Conservation (phyloP, 768 basidiomycete species). For the Hypholoma sublateritium region DNA sequence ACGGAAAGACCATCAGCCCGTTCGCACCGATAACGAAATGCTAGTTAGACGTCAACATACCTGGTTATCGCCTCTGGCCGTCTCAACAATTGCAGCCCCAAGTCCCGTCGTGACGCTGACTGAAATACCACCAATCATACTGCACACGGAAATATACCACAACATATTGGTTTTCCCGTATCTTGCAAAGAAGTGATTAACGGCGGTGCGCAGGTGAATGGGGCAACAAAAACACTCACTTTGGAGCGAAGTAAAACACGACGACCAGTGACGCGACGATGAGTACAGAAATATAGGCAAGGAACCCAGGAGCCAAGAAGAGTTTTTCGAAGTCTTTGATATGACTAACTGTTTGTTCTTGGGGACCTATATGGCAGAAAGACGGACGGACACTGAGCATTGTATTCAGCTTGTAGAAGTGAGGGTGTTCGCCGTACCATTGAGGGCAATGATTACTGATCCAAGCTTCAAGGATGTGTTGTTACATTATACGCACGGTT, state of each 20-base stretch:
- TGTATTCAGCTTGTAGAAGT: slow-evolving; percentile 6
- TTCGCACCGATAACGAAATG: too few relatives aligned
- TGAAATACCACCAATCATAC: slow-evolving; percentile 94
- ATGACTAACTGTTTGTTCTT: slow-evolving; percentile 66
- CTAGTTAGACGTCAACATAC: slow-evolving; percentile 30
- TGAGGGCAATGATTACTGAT: slow-evolving; percentile 87
- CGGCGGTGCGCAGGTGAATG: background rate
- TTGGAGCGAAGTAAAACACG: slow-evolving; percentile 81
- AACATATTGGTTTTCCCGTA: slow-evolving; percentile 93
- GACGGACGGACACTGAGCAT: background rate
- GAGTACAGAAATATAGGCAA: slow-evolving; percentile 65
- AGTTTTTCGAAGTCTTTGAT: slow-evolving; percentile 73
- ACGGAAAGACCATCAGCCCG: background rate
- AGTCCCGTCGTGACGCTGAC: slow-evolving; percentile 95
- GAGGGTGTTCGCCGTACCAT: slow-evolving; percentile 42
- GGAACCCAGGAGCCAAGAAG: slow-evolving; percentile 83
- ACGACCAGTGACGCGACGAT: slow-evolving; percentile 68
- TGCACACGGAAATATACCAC: slow-evolving; percentile 93
- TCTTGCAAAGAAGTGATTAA: slow-evolving; percentile 28
- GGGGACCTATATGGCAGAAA: slow-evolving; percentile 49
- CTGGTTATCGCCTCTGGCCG: slow-evolving; percentile 75
- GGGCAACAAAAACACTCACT: slow-evolving; percentile 36
- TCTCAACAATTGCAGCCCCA: slow-evolving; percentile 86
- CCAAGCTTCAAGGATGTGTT: slow-evolving; percentile 54
- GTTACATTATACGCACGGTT: background rate